Conservation (phyloP, 495 filamentous ascomycete genomes). For the Xylaria cubensis region DNA sequence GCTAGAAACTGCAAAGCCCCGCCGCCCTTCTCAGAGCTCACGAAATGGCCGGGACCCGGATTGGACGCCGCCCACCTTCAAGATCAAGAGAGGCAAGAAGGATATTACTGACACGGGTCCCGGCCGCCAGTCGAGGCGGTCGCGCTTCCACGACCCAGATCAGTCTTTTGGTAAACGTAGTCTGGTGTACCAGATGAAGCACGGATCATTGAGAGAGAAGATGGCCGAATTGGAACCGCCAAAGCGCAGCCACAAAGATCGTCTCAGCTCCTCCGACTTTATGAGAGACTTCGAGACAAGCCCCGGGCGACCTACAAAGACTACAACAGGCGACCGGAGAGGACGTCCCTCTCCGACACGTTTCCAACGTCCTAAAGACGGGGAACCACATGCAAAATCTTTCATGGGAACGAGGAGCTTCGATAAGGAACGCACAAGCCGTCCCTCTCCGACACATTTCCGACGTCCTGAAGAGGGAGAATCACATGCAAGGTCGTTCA, state of each 20-base stretch:
- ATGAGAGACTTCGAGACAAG: constrained; percentile 30
- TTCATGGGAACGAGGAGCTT: background rate
- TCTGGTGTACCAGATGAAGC: constrained; percentile 50
- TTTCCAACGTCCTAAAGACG: background rate
- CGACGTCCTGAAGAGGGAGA: too few species aligned
- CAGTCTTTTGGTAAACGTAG: constrained; percentile 53
- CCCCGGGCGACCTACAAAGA: background rate
- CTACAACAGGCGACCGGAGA: background rate
- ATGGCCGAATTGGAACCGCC: constrained; percentile 3
- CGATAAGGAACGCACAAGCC: background rate
- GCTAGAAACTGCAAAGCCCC: constrained; percentile 19
- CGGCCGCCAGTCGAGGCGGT: constrained; percentile 43
- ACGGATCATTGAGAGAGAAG: constrained; percentile 34
- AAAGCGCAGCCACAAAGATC: background rate
- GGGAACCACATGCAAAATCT: background rate
- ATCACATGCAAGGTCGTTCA: too few species aligned
- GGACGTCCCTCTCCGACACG: background rate
- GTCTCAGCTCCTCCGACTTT: constrained; percentile 29
- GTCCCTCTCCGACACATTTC: too few species aligned
- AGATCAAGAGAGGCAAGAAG: constrained; percentile 55
- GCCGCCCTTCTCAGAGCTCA: constrained; percentile 11
- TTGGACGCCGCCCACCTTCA: constrained; percentile 37
- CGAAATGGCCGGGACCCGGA: constrained; percentile 8
- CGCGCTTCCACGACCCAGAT: constrained; percentile 52
- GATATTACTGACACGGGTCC: constrained; percentile 46